Evolutionary conservation across 306 rosid genomes (phyloP).

Genomic region (Lagenaria siceraria): DNA sequence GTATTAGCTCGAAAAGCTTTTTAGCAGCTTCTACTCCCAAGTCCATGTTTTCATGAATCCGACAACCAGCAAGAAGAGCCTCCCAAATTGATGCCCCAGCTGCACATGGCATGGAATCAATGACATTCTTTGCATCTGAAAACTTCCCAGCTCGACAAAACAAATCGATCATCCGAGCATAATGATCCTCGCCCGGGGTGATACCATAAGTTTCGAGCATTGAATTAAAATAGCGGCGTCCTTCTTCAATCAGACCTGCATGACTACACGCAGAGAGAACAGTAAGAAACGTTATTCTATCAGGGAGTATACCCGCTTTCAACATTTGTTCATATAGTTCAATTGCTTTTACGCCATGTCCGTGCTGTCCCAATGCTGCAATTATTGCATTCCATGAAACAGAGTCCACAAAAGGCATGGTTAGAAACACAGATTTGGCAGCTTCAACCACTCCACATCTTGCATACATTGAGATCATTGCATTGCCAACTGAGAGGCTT

Average conservation of each 20-base stretch:
- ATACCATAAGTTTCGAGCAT: constrained; percentile 2
- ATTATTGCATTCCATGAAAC: constrained; percentile 16
- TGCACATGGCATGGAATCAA: constrained; percentile 8
- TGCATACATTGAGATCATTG: constrained; percentile 15
- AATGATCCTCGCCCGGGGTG: constrained; percentile 12
- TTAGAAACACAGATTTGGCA: constrained; percentile 2
- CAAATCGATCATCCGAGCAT: constrained; percentile 12
- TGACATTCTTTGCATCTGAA: constrained; percentile 6
- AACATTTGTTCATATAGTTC: constrained; percentile 11
- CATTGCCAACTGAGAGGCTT: constrained; percentile 15
- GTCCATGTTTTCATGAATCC: constrained; percentile 11
- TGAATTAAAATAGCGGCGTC: constrained; percentile 3
- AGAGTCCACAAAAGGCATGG: constrained; percentile 12
- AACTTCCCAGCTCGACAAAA: constrained; percentile 13
- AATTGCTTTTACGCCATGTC: constrained; percentile 9
- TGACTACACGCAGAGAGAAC: constrained; percentile 14
- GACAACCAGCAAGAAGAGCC: constrained; percentile 14
- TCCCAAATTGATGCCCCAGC: constrained; percentile 11
- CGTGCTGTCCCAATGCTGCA: constrained; percentile 15
- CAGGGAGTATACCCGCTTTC: constrained; percentile 7
- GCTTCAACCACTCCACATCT: constrained; percentile 16
- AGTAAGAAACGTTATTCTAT: constrained; percentile 8
- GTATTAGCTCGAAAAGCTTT: constrained; percentile 3
- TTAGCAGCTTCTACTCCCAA: constrained; percentile 7
- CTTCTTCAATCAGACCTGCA: constrained; percentile 10